phyloP scores from a whole-genome alignment of 2,329 filamentous ascomycete species.

The Penicillium vulpinum region DNA sequence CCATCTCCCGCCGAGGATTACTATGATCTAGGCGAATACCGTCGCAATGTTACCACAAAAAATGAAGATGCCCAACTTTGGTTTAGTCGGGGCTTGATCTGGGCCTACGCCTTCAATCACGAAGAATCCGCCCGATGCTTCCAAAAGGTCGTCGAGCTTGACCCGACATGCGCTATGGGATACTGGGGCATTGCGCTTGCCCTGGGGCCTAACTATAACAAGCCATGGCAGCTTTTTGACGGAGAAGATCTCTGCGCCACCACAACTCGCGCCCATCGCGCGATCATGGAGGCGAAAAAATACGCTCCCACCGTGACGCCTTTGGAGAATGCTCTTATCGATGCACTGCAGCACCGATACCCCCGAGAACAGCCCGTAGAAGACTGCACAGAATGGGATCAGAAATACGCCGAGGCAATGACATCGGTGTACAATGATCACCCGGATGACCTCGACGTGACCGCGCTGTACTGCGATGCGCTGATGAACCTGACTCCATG shows the following conservation, averaged over 20 bases:
- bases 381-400: conserved; percentile 58
- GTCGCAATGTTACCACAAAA: conserved; percentile 36
- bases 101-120: conserved; percentile 45
- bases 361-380: conserved; percentile 52
- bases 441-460: conserved; percentile 61
- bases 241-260: conserved; percentile 53
- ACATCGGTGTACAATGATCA: conserved; percentile 53
- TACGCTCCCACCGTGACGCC: conserved; percentile 42
- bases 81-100: conserved; percentile 42
- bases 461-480: conserved; percentile 63
- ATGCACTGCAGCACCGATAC: conserved; percentile 63
- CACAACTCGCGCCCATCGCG: conserved; percentile 45
- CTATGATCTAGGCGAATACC: conserved; percentile 37
- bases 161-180: conserved; percentile 38
- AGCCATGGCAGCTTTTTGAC: conserved; percentile 72
- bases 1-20: conserved; percentile 23
- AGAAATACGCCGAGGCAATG: conserved; percentile 64
- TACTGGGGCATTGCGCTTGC: conserved; percentile 57
- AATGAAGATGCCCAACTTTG: conserved; percentile 36
- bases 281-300: conserved; percentile 47
- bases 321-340: conserved; percentile 63
- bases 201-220: conserved; percentile 75
- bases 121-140: conserved; percentile 39
- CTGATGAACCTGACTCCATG: conserved; percentile 68
- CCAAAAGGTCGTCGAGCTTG: conserved; percentile 30